These are phyloP conservation scores for Entomophthora muscae DNA, from an alignment of 371 early-diverging fungal species.

Conservation along the genomic window DNA sequence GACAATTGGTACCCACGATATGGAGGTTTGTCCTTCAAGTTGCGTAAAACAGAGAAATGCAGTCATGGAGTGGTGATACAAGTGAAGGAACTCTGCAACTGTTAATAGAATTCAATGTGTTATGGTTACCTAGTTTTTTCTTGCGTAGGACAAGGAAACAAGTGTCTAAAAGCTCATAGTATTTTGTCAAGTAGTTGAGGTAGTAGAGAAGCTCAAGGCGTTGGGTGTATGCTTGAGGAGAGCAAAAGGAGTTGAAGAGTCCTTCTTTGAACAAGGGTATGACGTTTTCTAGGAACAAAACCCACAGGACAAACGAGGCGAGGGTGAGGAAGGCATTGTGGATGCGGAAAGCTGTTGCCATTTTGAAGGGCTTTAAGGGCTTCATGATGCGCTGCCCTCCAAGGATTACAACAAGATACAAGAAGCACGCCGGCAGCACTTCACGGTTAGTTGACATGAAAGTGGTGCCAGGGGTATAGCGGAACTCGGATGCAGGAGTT, in stretches of 20 bases:
- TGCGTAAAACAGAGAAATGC: conserved; percentile 11
- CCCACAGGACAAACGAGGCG: conserved; percentile 36
- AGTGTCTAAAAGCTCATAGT: no score
- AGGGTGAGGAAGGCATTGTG: conserved; percentile 56
- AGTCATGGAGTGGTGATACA: conserved; percentile 72
- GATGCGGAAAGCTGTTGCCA: conserved; percentile 39
- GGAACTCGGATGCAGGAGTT: conserved; percentile 23
- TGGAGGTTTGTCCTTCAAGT: conserved; percentile 14
- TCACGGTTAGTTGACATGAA: conserved; percentile 42
- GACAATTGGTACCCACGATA: conserved; percentile 27
- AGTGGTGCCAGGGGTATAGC: conserved; percentile 35
- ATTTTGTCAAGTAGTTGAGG: no score
- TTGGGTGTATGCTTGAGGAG: conserved; percentile 28
- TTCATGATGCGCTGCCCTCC: conserved; percentile 50
- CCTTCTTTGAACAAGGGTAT: conserved; percentile 6
- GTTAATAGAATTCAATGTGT: conserved; percentile 22
- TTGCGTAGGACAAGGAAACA: no score
- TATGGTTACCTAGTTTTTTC: conserved; percentile 19
- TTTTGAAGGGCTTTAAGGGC: conserved; percentile 35
- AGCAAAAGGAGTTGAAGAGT: conserved; percentile 23
- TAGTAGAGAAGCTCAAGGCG: conserved; percentile 40
- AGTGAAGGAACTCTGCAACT: conserved; percentile 29
- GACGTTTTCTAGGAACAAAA: conserved; percentile 19
- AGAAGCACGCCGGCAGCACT: conserved; percentile 28
- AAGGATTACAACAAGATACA: conserved; percentile 52